These are phyloP conservation scores for Allium fistulosum DNA, from an alignment of 106 monocot genomes.

Conservation along the genomic window DNA sequence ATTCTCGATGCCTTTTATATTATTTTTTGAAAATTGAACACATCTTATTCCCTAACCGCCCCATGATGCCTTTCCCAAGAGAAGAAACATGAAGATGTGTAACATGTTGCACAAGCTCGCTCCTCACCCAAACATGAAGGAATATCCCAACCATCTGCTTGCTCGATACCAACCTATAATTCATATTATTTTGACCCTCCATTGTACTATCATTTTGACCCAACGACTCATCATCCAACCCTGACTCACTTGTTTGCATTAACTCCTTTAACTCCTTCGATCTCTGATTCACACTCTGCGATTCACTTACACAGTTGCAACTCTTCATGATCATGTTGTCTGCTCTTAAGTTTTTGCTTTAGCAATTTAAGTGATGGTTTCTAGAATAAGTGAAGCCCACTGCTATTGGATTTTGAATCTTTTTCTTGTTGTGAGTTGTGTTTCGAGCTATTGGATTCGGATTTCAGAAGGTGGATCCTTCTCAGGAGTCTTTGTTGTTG, in stretches of 20 bases:
- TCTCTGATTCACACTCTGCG: conserved; percentile 6
- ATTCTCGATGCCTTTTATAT: background rate
- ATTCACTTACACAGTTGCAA: conserved; percentile 58
- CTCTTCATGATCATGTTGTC: conserved; percentile 39
- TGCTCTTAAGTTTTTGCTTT: conserved; percentile 42
- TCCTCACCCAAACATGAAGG: conserved; percentile 77
- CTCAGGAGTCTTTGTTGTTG: no score
- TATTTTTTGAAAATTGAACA: background rate
- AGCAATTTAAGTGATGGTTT: conserved; percentile 66
- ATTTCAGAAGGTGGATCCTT: background rate
- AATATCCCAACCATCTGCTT: conserved; percentile 99
- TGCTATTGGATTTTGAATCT: conserved; percentile 23
- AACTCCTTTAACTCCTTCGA: conserved; percentile 54
- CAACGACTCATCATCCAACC: conserved; percentile 34
- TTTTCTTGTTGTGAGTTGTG: conserved; percentile 10
- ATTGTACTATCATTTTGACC: background rate
- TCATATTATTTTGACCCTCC: background rate
- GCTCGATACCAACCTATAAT: conserved; percentile 66
- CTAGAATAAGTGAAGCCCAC: conserved; percentile 47
- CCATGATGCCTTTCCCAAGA: conserved; percentile 88
- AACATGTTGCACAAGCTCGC: conserved; percentile 64
- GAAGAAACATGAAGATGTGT: conserved; percentile 70
- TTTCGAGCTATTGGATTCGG: background rate
- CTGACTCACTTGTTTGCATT: conserved; percentile 26
- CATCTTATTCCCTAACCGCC: conserved; percentile 90